Conservation (phyloP, 78 protist genomes). For the Monosiga brevicollis region DNA sequence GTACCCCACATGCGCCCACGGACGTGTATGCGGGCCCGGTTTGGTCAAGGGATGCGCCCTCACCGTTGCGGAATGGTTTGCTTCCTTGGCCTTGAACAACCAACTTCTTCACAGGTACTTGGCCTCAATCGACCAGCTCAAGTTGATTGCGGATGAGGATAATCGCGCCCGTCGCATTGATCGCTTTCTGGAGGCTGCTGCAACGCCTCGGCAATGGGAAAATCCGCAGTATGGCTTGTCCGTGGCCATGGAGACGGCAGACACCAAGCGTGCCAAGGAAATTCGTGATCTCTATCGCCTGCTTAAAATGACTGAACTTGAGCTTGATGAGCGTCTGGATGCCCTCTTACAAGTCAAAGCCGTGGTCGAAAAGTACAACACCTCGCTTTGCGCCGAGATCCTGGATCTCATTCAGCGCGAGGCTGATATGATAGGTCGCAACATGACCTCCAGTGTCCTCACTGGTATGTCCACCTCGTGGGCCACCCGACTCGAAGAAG, state of each 20-base stretch:
- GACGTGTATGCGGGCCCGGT: no score
- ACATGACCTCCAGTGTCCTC: no score
- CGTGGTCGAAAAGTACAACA: slow-evolving; percentile 56
- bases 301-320: background rate
- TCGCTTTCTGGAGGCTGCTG: background rate
- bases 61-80: no score
- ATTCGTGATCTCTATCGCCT: slow-evolving; percentile 41
- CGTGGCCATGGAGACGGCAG: slow-evolving; percentile 48
- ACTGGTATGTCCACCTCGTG: no score
- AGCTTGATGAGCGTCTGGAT: slow-evolving; percentile 60
- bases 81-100: no score
- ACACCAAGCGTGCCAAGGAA: slow-evolving; percentile 56
- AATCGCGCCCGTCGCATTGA: slow-evolving; percentile 2
- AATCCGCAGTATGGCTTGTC: background rate
- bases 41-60: no score
- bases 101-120: slow-evolving; percentile 26
- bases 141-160: slow-evolving; percentile 17
- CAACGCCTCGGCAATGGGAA: background rate
- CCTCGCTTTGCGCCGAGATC: slow-evolving; percentile 45
- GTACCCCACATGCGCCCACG: no score
- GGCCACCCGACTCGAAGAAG: no score
- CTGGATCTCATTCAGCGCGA: slow-evolving; percentile 71
- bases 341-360: slow-evolving; percentile 53
- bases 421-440: slow-evolving; percentile 51
- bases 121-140: slow-evolving; percentile 56